Percentiles rank a stretch among this genome's conserved stretches.
Conservation (phyloP, 2,329 filamentous ascomycete species). For the Xylariaceae sp. region DNA sequence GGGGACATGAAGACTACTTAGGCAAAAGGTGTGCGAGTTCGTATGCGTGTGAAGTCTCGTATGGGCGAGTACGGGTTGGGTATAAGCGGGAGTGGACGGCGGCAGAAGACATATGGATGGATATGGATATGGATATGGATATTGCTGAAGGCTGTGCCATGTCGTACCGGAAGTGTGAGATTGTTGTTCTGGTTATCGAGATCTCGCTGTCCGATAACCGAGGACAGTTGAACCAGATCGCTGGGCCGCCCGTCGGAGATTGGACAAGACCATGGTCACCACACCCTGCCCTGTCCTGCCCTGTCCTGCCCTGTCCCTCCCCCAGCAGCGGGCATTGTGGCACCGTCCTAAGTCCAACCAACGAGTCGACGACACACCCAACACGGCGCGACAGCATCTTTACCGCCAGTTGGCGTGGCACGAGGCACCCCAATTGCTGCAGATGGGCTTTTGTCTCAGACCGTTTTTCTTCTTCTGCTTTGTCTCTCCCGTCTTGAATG, state of each 20-base stretch:
- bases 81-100: too few relatives aligned
- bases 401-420: neutral
- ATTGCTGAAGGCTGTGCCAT: neutral
- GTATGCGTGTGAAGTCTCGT: too few relatives aligned
- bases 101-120: too few relatives aligned
- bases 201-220: slow-evolving; percentile 24
- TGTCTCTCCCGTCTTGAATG: neutral
- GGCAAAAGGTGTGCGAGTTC: too few relatives aligned
- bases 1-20: too few relatives aligned
- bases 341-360: too few relatives aligned
- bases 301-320: too few relatives aligned
- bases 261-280: slow-evolving; percentile 4
- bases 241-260: slow-evolving; percentile 19
- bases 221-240: slow-evolving; percentile 28
- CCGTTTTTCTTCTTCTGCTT: neutral
- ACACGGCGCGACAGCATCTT: too few relatives aligned
- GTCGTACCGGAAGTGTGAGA: neutral
- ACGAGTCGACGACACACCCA: too few relatives aligned
- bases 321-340: neutral
- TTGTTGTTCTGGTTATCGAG: neutral
- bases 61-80: too few relatives aligned
- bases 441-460: neutral
- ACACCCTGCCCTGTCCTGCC: neutral
- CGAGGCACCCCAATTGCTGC: neutral
- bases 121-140: too few relatives aligned